Conservation (phyloP, 106 monocot genomes). For the Apostasia ramifera region DNA sequence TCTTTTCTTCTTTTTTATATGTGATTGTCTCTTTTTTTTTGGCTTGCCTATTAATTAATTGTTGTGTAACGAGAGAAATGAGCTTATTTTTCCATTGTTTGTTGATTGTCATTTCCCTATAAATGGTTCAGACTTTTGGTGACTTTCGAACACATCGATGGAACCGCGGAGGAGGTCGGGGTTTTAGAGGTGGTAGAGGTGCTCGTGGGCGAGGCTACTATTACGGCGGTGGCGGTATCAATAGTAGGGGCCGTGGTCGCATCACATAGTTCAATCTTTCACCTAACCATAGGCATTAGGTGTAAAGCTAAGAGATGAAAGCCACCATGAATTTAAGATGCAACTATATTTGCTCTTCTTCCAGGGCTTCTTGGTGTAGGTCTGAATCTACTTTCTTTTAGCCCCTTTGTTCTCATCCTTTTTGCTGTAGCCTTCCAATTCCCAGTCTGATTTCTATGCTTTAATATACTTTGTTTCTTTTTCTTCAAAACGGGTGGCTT, state of each 20-base stretch:
- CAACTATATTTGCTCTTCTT: neutral
- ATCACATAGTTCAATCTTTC: neutral
- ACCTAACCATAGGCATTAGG: neutral
- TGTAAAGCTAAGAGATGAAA: neutral
- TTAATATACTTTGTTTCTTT: no score
- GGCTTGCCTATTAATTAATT: no score
- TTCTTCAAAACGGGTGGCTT: no score
- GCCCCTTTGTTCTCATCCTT: neutral
- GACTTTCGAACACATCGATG: constrained; percentile 50
- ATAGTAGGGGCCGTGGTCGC: constrained; percentile 35
- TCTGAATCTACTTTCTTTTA: neutral
- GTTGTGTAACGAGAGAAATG: no score
- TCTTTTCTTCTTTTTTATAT: no score
- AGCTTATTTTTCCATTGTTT: no score
- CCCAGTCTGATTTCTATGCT: no score
- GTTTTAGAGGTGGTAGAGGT: constrained; percentile 44
- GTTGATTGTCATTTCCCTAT: no score
- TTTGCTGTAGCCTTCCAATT: no score
- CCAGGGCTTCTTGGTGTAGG: neutral
- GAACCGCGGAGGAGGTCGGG: constrained; percentile 52
- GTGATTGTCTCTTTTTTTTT: no score
- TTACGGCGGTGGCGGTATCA: constrained; percentile 50
- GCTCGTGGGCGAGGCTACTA: constrained; percentile 23
- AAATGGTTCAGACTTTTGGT: constrained; percentile 47
- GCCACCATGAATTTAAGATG: neutral